Evolutionary conservation across 306 rosid species (phyloP).

Genomic region (Acmispon strigosus): DNA sequence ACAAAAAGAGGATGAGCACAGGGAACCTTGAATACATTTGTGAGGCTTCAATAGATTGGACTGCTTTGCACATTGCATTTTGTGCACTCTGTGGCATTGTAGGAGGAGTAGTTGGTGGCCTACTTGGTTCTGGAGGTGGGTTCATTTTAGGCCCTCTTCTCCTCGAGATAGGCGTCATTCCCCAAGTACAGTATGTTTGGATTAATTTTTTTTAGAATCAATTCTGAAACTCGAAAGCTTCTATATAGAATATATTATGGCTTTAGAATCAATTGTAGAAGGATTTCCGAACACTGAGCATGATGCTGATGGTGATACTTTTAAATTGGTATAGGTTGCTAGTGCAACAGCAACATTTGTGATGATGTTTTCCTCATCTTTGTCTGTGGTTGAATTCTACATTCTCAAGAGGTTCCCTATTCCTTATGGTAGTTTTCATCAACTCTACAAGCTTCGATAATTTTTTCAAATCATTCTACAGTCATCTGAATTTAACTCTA

Average conservation of each 20-base stretch:
- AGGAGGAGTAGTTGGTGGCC: constrained; percentile 83
- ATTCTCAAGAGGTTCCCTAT: constrained; percentile 82
- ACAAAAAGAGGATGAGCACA: constrained; percentile 48
- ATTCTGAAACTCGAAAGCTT: too few species aligned
- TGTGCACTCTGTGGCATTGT: constrained; percentile 75
- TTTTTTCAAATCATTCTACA: not conserved
- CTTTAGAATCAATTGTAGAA: too few species aligned
- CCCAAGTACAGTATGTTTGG: constrained; percentile 40
- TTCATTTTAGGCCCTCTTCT: constrained; percentile 84
- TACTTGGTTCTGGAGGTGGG: constrained; percentile 89
- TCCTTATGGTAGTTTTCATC: constrained; percentile 54
- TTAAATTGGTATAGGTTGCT: constrained; percentile 58
- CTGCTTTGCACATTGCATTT: constrained; percentile 45
- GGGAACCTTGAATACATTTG: constrained; percentile 61
- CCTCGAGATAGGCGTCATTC: constrained; percentile 87
- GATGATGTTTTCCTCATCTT: constrained; percentile 81
- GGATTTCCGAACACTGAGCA: not conserved
- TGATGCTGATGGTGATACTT: not conserved
- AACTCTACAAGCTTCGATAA: not conserved
- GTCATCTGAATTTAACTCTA: not conserved
- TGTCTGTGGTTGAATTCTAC: constrained; percentile 81
- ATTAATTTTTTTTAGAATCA: too few species aligned
- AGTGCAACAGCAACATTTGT: constrained; percentile 93
- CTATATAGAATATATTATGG: too few species aligned
- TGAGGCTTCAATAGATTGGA: constrained; percentile 90